phyloP scores from a whole-genome alignment of 2,329 filamentous ascomycete species.

The Aureobasidium sp. region DNA sequence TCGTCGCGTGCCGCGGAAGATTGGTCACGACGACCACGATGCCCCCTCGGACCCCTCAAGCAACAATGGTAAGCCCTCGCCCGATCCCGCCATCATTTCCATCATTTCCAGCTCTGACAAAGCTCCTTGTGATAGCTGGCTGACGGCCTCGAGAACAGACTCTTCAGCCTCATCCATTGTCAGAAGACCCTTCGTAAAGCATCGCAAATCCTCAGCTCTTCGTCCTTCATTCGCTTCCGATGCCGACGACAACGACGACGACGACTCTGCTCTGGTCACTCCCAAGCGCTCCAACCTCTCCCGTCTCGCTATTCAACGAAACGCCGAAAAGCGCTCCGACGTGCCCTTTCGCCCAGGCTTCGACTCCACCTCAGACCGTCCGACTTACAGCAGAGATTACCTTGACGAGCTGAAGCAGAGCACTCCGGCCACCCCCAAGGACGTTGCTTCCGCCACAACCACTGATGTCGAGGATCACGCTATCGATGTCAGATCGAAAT shows the following conservation, averaged over 20 bases:
- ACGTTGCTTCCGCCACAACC: slow-evolving; percentile 37
- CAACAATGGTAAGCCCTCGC: slow-evolving; percentile 36
- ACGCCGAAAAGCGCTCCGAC: slow-evolving; percentile 48
- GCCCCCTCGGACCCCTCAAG: slow-evolving; percentile 26
- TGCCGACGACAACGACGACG: slow-evolving; percentile 48
- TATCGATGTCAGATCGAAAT: slow-evolving; percentile 44
- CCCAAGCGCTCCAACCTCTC: slow-evolving; percentile 59
- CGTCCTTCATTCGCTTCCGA: slow-evolving; percentile 68
- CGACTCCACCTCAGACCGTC: slow-evolving; percentile 55
- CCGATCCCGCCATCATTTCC: not conserved
- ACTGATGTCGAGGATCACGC: slow-evolving; percentile 32
- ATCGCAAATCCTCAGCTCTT: slow-evolving; percentile 65
- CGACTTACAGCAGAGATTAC: slow-evolving; percentile 79
- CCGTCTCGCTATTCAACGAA: slow-evolving; percentile 60
- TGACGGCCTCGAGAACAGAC: slow-evolving; percentile 18
- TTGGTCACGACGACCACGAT: slow-evolving; percentile 65
- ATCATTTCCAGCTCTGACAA: slow-evolving; percentile 25
- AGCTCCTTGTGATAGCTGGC: slow-evolving; percentile 21
- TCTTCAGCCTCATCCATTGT: slow-evolving; percentile 41
- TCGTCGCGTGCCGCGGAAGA: slow-evolving; percentile 66
- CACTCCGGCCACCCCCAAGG: slow-evolving; percentile 73
- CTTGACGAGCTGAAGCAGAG: slow-evolving; percentile 78
- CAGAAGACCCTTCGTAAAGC: slow-evolving; percentile 47
- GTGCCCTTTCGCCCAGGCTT: slow-evolving; percentile 48
- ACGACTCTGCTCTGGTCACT: slow-evolving; percentile 45